These are phyloP conservation scores for Rhizoctonia solani DNA, from an alignment of 1,284 basidiomycete genomes.

Conservation along the genomic window DNA sequence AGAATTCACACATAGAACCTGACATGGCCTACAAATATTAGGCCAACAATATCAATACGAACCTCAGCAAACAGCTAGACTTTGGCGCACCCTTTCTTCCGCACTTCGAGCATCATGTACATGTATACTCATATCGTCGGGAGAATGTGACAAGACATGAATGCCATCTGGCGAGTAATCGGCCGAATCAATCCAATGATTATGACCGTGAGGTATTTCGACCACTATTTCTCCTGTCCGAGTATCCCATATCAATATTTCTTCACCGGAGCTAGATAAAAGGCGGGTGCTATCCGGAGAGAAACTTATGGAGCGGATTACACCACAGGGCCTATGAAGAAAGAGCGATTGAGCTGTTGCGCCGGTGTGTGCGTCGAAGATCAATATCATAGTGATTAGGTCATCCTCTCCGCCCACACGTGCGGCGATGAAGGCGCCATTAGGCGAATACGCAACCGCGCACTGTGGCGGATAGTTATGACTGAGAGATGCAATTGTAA, in stretches of 20 bases:
- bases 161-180: background rate
- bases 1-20: no score
- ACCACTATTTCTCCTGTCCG: no score
- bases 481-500: background rate
- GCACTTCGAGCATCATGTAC: background rate
- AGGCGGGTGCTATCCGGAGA: slow-evolving; percentile 4
- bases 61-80: no score
- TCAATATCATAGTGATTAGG: background rate
- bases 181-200: background rate
- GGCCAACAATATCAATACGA: no score
- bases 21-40: no score
- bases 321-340: background rate
- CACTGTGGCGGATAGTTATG: background rate
- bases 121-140: background rate
- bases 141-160: background rate
- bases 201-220: background rate
- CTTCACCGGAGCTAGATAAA: background rate
- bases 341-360: background rate
- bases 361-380: background rate
- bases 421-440: slow-evolving; percentile 1
- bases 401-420: no score
- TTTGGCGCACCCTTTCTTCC: background rate
- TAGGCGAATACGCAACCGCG: slow-evolving; percentile 16
- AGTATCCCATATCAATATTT: background rate
- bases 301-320: background rate